Conservation (phyloP, 805 yeast genomes). For the Ogataea degrootiae region DNA sequence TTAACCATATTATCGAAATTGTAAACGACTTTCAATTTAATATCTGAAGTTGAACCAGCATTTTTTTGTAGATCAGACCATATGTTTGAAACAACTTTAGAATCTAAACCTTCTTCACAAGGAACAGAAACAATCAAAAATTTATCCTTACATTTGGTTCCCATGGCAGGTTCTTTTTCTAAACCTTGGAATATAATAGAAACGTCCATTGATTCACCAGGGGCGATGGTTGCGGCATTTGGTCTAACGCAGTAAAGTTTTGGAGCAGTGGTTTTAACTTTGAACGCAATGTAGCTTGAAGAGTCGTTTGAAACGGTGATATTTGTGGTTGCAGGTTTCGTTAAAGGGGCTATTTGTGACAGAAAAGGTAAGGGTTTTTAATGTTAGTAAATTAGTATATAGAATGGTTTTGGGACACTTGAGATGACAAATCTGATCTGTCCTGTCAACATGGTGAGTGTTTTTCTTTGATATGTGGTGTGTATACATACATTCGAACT, state of each 20-base stretch:
- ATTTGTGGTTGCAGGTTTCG: conserved; percentile 63
- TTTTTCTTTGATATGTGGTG: background rate
- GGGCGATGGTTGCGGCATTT: conserved; percentile 74
- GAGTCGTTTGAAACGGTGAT: conserved; percentile 53
- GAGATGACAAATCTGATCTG: background rate
- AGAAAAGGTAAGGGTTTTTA: background rate
- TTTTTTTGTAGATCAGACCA: conserved; percentile 75
- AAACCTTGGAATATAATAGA: conserved; percentile 84
- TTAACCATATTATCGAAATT: conserved; percentile 26
- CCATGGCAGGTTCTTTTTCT: conserved; percentile 66
- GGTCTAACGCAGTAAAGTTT: conserved; percentile 94
- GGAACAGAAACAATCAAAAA: conserved; percentile 86
- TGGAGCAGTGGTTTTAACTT: conserved; percentile 98
- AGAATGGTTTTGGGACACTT: background rate
- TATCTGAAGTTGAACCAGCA: conserved; percentile 27
- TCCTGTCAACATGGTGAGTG: background rate
- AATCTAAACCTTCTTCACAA: conserved; percentile 53
- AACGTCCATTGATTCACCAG: conserved; percentile 70
- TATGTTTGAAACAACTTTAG: conserved; percentile 53
- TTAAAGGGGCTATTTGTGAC: conserved; percentile 59
- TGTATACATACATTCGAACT: conserved; percentile 65
- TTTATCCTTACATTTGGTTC: conserved; percentile 83
- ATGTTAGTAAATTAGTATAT: background rate
- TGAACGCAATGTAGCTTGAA: conserved; percentile 67
- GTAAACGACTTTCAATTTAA: conserved; percentile 30